phyloP scores from a whole-genome alignment of 2,329 filamentous ascomycete species.

The Fusarium equiseti region DNA sequence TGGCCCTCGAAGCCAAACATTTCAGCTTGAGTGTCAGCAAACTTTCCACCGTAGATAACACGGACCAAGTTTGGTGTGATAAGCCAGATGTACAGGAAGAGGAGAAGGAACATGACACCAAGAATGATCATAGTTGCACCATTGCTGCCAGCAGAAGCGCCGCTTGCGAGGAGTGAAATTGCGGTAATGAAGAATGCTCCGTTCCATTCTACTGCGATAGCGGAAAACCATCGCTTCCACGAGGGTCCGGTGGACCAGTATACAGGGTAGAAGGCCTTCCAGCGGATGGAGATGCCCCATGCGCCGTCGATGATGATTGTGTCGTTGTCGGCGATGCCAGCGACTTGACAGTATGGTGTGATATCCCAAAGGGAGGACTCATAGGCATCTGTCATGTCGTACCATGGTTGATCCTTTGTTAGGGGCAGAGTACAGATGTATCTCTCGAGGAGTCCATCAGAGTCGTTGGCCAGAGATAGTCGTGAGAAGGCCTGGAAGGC shows the following conservation, averaged over 20 bases:
- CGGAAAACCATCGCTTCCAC: slow-evolving; percentile 37
- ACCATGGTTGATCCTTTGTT: slow-evolving; percentile 45
- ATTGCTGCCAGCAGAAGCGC: slow-evolving; percentile 3
- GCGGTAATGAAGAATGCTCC: slow-evolving; percentile 40
- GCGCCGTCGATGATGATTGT: slow-evolving; percentile 53
- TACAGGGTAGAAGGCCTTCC: slow-evolving; percentile 50
- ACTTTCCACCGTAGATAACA: slow-evolving; percentile 49
- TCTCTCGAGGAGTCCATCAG: slow-evolving; percentile 51
- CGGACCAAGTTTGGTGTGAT: slow-evolving; percentile 45
- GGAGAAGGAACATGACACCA: slow-evolving; percentile 43
- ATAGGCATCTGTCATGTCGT: slow-evolving; percentile 51
- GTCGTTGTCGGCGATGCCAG: slow-evolving; percentile 51
- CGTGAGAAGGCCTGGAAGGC: slow-evolving; percentile 54
- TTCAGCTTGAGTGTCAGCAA: slow-evolving; percentile 47
- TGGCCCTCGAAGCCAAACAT: slow-evolving; percentile 53
- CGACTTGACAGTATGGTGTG: slow-evolving; percentile 50
- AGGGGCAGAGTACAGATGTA: slow-evolving; percentile 49
- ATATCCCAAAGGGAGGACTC: slow-evolving; percentile 52
- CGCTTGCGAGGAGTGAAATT: slow-evolving; percentile 35
- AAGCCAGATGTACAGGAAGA: slow-evolving; percentile 44
- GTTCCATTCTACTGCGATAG: slow-evolving; percentile 39
- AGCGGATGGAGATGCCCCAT: slow-evolving; percentile 49
- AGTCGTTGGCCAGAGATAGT: slow-evolving; percentile 53
- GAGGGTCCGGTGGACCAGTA: slow-evolving; percentile 47
- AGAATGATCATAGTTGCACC: slow-evolving; percentile 20